Base-by-base conservation (phyloP, 2,329 filamentous ascomycete species). In the Hypoxylon sp. region DNA sequence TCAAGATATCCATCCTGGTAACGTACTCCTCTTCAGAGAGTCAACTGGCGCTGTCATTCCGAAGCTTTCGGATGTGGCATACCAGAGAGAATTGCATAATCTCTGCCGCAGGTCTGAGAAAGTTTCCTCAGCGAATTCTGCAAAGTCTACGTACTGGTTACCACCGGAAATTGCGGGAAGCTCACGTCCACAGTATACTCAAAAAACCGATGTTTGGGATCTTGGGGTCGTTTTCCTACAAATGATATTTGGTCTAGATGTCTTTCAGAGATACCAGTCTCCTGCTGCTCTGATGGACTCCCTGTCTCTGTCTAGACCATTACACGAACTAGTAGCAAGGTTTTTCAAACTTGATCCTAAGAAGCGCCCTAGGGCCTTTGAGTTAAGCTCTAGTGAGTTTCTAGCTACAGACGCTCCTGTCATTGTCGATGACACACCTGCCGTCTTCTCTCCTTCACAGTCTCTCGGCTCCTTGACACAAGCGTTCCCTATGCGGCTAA, bases 131-230 rank as follows among this genome's bases (percentile, higher is more conserved):
- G 79, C 87, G 19, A 83, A 85, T 50, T 86, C 89, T 23, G 88
- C 91, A 14, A 91, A 90, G 72, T 94, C 93, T 14, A 89, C 91
- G 1, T 93, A 93, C 71, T 97, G 94, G 94, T 80, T 92, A 5
- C 89, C 94, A 1, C 92, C 94, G 1, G 94, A 97, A 79, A 85
- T 94, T 55, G 86, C 87, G 30, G 86, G 82, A 50, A 85, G 84
- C 0, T 87, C 86, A 65, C 90, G 87, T 28, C 85, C 85, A 30
- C 83, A 91, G 78, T 84, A 91, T 80, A 89, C 87, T 1, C 87
- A 87, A 74, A 97, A 97, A 78, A 93, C 93, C 0, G 96, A 98
- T 77, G 88, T 98, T 7, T 99, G 96, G 96, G 93, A 98, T 72
- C 89, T 99, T 74, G 96, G 96, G 3, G 89, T 98, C 30, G 87